phyloP scores from a whole-genome alignment of 1,139 yeast species.

The Sugiyamaella pinicola region DNA sequence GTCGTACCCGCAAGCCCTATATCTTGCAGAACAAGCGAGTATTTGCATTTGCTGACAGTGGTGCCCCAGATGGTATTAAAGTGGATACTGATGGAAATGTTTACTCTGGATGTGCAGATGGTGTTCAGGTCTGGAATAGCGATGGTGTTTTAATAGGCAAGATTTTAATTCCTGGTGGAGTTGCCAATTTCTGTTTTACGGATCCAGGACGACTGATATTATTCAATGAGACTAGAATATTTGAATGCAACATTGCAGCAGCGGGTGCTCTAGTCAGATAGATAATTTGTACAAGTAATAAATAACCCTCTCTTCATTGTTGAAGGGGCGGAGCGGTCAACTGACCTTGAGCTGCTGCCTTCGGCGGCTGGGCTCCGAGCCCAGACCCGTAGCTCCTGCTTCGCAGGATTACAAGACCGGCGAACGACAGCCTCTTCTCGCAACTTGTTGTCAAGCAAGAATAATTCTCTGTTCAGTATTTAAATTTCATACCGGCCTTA shows the following conservation, averaged over 20 bases:
- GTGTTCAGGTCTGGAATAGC: constrained; percentile 38
- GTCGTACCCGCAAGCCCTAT: constrained; percentile 18
- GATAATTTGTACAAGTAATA: background rate
- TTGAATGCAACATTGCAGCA: constrained; percentile 28
- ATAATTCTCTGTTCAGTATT: too few relatives aligned
- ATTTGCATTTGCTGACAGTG: constrained; percentile 36
- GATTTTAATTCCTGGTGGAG: constrained; percentile 33
- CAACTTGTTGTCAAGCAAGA: too few relatives aligned
- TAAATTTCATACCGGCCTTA: too few relatives aligned
- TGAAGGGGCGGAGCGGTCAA: too few relatives aligned
- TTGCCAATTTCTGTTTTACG: constrained; percentile 38
- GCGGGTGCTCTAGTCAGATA: constrained; percentile 23
- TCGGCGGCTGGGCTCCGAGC: too few relatives aligned
- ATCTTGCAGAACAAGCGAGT: constrained; percentile 32
- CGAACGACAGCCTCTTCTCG: too few relatives aligned
- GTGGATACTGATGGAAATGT: constrained; percentile 37
- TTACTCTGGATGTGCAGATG: constrained; percentile 38
- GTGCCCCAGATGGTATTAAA: constrained; percentile 40
- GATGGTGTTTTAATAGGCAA: constrained; percentile 37
- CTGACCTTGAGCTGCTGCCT: too few relatives aligned
- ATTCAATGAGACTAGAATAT: constrained; percentile 32
- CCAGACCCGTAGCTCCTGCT: too few relatives aligned
- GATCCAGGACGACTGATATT: constrained; percentile 31
- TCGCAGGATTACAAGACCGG: too few relatives aligned
- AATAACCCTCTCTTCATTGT: too few relatives aligned